phyloP scores from a whole-genome alignment of 2,329 filamentous ascomycete species.

The Dryadomyces quercus-mongolicae region DNA sequence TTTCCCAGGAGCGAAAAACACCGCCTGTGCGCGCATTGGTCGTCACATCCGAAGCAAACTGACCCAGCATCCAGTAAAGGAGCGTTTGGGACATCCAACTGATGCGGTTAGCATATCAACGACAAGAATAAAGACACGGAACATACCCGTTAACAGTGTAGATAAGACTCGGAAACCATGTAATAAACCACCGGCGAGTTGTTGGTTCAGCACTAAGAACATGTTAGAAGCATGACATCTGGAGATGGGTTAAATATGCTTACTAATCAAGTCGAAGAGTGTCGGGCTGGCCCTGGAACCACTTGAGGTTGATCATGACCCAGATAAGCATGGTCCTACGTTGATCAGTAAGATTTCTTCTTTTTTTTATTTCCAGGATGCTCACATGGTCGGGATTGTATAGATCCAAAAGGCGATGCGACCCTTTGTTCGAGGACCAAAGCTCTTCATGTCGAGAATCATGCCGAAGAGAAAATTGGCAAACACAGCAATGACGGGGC shows the following conservation, averaged over 20 bases:
- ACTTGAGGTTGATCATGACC: constrained; percentile 2
- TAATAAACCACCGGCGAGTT: neutral
- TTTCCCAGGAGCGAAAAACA: neutral
- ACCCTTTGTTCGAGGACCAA: neutral
- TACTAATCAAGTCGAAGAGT: neutral
- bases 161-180: neutral
- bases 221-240: neutral
- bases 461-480: neutral
- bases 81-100: constrained; percentile 1
- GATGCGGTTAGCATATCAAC: neutral
- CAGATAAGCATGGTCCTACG: neutral
- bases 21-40: neutral
- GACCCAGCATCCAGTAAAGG: neutral
- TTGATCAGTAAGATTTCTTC: neutral
- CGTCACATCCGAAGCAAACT: neutral
- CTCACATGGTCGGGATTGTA: neutral
- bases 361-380: neutral
- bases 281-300: neutral
- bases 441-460: neutral
- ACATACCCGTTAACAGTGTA: neutral
- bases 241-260: neutral
- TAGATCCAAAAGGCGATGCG: neutral
- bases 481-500: neutral
- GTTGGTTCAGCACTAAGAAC: neutral
- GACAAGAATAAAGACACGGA: neutral